Conservation (phyloP, 192 early-diverging fungal species). For the Backusella mclennaniae region DNA sequence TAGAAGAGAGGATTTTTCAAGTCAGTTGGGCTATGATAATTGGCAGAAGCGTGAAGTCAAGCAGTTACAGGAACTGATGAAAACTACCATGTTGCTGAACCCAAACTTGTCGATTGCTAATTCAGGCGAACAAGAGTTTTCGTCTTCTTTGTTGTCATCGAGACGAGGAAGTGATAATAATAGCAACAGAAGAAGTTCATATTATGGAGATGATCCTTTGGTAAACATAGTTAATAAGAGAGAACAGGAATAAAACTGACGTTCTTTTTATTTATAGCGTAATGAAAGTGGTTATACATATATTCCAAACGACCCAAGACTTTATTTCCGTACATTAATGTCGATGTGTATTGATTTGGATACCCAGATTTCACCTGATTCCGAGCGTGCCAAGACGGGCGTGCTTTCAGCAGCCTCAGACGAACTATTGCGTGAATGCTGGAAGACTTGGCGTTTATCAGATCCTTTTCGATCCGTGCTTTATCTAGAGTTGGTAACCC, state of each 20-base stretch:
- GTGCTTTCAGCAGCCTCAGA: slow-evolving; percentile 54
- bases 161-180: not conserved
- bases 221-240: not conserved
- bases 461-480: slow-evolving; percentile 50
- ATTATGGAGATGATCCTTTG: not conserved
- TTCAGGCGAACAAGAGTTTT: slow-evolving; percentile 22
- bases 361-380: slow-evolving; percentile 30
- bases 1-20: slow-evolving; percentile 47
- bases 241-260: not conserved
- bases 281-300: slow-evolving; percentile 44
- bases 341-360: slow-evolving; percentile 65
- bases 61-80: slow-evolving; percentile 46
- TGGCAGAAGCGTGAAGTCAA: slow-evolving; percentile 55
- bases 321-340: slow-evolving; percentile 59
- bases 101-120: slow-evolving; percentile 30
- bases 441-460: slow-evolving; percentile 66
- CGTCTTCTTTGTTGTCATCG: slow-evolving; percentile 13
- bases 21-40: slow-evolving; percentile 46
- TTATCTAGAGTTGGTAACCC: slow-evolving; percentile 46
- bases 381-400: slow-evolving; percentile 37
- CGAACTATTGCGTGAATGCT: slow-evolving; percentile 64
- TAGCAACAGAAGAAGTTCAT: not conserved
- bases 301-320: slow-evolving; percentile 57
- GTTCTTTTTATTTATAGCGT: not conserved
- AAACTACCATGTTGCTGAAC: slow-evolving; percentile 35